These are phyloP conservation scores for Cytospora leucostoma DNA, from an alignment of 2,329 filamentous ascomycete genomes.

Conservation along the genomic window DNA sequence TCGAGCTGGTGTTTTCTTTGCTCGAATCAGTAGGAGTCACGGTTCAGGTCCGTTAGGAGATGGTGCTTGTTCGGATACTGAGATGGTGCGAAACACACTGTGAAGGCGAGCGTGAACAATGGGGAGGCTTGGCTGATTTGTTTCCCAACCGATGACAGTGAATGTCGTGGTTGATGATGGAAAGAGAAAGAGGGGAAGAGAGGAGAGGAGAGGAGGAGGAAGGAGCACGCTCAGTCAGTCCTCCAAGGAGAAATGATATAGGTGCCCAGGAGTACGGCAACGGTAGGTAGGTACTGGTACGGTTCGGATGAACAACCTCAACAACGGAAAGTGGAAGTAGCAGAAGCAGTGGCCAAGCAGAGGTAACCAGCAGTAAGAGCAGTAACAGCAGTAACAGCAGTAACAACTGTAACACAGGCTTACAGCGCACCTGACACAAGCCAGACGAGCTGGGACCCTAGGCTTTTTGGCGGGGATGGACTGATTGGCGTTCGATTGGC, in stretches of 20 bases:
- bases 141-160: neutral
- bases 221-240: neutral
- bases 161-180: conserved; percentile 8
- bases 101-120: neutral
- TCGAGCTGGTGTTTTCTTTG: neutral
- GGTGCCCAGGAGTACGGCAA: neutral
- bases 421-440: conserved; percentile 19
- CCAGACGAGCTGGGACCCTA: conserved; percentile 11
- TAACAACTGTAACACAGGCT: conserved; percentile 8
- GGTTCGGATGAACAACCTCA: too few species aligned
- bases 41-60: neutral
- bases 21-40: neutral
- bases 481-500: conserved; percentile 1
- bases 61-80: neutral
- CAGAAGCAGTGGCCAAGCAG: neutral
- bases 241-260: neutral
- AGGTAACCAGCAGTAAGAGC: neutral
- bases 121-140: neutral
- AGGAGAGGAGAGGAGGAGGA: conserved; percentile 18
- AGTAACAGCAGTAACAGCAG: neutral
- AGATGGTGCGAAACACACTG: neutral
- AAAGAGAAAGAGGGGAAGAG: conserved; percentile 10
- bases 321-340: neutral
- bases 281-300: neutral
- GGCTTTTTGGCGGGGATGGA: neutral